These are phyloP conservation scores for Monosporascus cannonballus DNA, from an alignment of 2,329 filamentous ascomycete genomes.

Conservation along the genomic window DNA sequence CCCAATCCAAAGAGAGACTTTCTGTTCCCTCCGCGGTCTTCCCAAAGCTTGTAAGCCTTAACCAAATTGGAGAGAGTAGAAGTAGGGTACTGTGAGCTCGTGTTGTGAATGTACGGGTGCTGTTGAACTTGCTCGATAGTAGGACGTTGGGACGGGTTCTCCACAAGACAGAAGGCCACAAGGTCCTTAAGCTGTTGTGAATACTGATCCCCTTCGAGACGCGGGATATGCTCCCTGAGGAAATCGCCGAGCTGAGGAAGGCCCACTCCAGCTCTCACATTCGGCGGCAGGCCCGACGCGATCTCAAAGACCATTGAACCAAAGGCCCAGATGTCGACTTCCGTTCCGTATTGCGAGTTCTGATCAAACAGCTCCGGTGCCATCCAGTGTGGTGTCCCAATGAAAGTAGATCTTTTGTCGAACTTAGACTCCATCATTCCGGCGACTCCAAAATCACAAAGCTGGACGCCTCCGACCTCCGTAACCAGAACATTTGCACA, in stretches of 20 bases:
- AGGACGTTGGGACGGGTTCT: constrained; percentile 62
- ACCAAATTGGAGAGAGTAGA: constrained; percentile 60
- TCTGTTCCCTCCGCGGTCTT: constrained; percentile 64
- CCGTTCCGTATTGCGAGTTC: constrained; percentile 59
- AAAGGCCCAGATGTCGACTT: constrained; percentile 80
- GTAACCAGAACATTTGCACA: constrained; percentile 76
- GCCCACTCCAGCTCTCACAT: constrained; percentile 50
- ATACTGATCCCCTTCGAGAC: constrained; percentile 65
- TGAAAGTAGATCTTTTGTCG: constrained; percentile 73
- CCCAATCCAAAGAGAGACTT: constrained; percentile 56
- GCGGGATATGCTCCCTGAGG: constrained; percentile 56
- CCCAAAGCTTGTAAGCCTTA: constrained; percentile 68
- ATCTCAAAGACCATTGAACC: constrained; percentile 78
- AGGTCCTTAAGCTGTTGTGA: constrained; percentile 63
- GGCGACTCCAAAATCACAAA: constrained; percentile 81
- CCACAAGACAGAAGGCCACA: constrained; percentile 66
- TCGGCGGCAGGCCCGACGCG: constrained; percentile 70
- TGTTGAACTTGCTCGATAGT: constrained; percentile 63
- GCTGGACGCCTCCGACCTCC: constrained; percentile 69
- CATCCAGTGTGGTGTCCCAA: constrained; percentile 84
- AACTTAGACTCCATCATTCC: constrained; percentile 69
- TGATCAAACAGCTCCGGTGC: constrained; percentile 69
- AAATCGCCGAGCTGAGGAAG: constrained; percentile 48
- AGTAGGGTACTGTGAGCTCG: constrained; percentile 56
- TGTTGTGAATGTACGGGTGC: constrained; percentile 63